Base-by-base conservation (phyloP, 2,329 filamentous ascomycete genomes). In the Verticillium albo-atrum region DNA sequence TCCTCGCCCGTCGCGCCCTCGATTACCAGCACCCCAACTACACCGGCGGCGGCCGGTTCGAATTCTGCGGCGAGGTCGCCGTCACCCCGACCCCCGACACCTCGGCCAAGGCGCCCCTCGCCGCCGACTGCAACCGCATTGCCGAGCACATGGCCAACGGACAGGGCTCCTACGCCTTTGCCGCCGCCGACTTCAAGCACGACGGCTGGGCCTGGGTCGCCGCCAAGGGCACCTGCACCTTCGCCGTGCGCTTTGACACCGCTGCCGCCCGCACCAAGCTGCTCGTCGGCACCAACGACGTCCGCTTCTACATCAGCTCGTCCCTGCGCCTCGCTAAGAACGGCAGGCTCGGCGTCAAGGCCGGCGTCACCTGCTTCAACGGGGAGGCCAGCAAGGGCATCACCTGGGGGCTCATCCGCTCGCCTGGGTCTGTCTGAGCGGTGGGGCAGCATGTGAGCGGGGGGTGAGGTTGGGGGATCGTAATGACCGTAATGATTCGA, bases 31-130 rank as follows among this genome's bases (percentile, higher is more conserved):
- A 50, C 20, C n/a, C n/a, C 6, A 20, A 2, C 35, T 56, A 47
- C 54, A 56, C 54, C 6, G 23, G 20, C 54, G 54, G 25, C 51
- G 61, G 62, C 42, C 56, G 59, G 25, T 57, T 60, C 30, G 61
- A 64, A 28, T 64, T 55, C 58, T 64, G 63, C 58, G 59, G 61
- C 27, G 63, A 63, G 30, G 26, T 54, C 9, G 58, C 58, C 20
- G 53, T 60, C 34, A 50, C 57, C 34, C 58, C 57, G 1, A 51
- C 37, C 30, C 55, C 61, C 9, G 42, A 50, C 9, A 56, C 61
- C 47, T 61, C 61, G 10, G 17, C 58, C 6, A 50, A 58, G 3
- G 59, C 61, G 10, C 63, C 63, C 3, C 50, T 52, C 53, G 60
- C 58, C 15, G 55, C 56, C 25, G 61, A 64, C 54, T 63, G 63